Conservation (phyloP, 225 moss, liverwort and hornwort species). For the Anthoceros angustus region DNA sequence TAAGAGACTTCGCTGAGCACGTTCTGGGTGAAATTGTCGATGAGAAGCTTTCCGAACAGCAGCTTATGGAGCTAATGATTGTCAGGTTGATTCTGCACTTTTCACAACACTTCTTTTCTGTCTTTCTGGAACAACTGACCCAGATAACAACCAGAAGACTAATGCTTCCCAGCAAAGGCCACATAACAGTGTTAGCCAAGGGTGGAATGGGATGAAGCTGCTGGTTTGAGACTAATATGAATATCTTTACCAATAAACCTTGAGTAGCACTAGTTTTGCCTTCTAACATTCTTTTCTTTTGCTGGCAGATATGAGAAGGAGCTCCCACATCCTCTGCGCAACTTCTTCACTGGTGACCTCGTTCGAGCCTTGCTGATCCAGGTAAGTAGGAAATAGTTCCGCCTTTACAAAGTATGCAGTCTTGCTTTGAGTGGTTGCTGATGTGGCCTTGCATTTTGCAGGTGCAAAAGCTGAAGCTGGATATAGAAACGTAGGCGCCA, state of each 20-base stretch:
- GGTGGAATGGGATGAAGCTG: no score
- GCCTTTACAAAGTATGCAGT: background rate
- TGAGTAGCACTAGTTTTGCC: background rate
- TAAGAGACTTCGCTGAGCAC: conserved; percentile 58
- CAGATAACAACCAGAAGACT: no score
- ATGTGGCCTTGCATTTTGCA: conserved; percentile 15
- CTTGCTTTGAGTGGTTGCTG: background rate
- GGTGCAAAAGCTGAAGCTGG: conserved; percentile 97
- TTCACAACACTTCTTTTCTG: background rate
- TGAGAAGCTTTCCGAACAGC: conserved; percentile 38
- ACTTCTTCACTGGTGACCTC: conserved; percentile 68
- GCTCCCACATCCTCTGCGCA: conserved; percentile 59
- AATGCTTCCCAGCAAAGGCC: no score
- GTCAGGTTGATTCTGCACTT: conserved; percentile 24
- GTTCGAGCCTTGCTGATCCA: conserved; percentile 84
- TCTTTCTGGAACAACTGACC: no score
- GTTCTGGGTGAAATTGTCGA: conserved; percentile 21
- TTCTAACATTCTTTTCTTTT: background rate
- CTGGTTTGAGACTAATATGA: no score
- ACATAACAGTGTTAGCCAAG: no score
- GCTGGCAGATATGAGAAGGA: conserved; percentile 76
- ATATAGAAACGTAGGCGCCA: conserved; percentile 69
- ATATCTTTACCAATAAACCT: no score
- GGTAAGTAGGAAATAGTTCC: conserved; percentile 16
- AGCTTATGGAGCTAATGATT: conserved; percentile 81